A percentile compares a stretch with the other conserved stretches of the same genome.
phyloP scores from a whole-genome alignment of 306 rosid species.

The Ceratonia siliqua region DNA sequence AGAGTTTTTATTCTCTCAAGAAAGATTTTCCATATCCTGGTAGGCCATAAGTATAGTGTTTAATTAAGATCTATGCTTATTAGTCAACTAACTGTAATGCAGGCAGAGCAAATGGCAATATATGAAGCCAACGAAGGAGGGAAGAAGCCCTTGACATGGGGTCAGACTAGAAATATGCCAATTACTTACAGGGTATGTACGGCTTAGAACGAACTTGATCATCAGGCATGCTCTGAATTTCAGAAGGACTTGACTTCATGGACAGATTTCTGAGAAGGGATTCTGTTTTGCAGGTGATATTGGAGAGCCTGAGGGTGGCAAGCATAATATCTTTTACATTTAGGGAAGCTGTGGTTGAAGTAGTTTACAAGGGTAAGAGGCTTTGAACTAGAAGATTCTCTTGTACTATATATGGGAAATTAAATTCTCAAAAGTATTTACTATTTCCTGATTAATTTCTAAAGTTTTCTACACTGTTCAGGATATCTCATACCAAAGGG shows the following conservation, averaged over 20 bases:
- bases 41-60: slow-evolving; percentile 28
- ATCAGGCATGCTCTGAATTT: too few species aligned
- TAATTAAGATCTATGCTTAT: slow-evolving; percentile 7
- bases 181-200: slow-evolving; percentile 50
- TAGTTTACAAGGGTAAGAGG: slow-evolving; percentile 71
- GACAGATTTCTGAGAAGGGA: slow-evolving; percentile 15
- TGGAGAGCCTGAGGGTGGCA: slow-evolving; percentile 90
- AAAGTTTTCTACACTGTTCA: slow-evolving; percentile 34
- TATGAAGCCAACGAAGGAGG: slow-evolving; percentile 62
- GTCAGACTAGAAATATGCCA: slow-evolving; percentile 75
- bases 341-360: slow-evolving; percentile 87
- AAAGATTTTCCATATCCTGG: slow-evolving; percentile 23
- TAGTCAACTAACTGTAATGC: slow-evolving; percentile 30
- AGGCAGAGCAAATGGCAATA: slow-evolving; percentile 76
- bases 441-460: slow-evolving; percentile 19
- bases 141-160: slow-evolving; percentile 67
- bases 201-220: not conserved
- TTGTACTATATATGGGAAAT: not conserved
- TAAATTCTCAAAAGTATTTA: not conserved
- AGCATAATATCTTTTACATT: slow-evolving; percentile 87
- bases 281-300: slow-evolving; percentile 57
- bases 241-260: not conserved
- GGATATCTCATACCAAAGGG: slow-evolving; percentile 95
- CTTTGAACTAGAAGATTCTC: slow-evolving; percentile 1
- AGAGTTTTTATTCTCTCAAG: not conserved